A percentile compares a stretch with the other conserved stretches of the same genome.
These are phyloP conservation scores for Luffa acutangula DNA, from an alignment of 306 rosid genomes.

Conservation along the genomic window DNA sequence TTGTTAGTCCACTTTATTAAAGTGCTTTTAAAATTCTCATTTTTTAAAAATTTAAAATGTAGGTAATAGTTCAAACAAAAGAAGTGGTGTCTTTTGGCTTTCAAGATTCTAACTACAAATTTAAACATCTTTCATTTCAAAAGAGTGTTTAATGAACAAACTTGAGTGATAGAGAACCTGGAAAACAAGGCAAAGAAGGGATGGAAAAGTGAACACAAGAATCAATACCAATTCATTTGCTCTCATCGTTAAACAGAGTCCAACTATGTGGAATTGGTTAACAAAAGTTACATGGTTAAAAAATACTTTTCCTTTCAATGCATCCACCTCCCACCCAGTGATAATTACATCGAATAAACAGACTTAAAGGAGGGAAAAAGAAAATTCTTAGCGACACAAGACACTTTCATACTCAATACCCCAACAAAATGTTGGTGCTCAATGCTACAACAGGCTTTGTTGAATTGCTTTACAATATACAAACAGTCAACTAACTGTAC, in stretches of 20 bases:
- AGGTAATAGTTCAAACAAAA: too few species aligned
- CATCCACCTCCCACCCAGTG: neutral
- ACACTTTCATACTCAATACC: neutral
- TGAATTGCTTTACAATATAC: neutral
- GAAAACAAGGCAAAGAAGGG: neutral
- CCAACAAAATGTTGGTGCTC: neutral
- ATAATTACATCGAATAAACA: neutral
- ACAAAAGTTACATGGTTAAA: neutral
- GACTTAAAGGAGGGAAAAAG: neutral
- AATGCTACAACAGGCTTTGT: neutral
- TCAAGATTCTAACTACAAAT: neutral
- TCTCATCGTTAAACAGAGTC: neutral
- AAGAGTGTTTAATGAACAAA: neutral
- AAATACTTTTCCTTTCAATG: neutral
- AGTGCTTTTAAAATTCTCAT: too few species aligned
- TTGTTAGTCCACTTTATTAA: too few species aligned
- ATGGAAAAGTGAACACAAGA: neutral
- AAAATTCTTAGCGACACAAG: neutral
- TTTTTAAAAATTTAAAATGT: too few species aligned
- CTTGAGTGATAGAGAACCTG: neutral
- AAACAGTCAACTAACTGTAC: neutral
- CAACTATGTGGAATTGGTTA: neutral
- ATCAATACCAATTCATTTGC: neutral
- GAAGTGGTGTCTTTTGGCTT: too few species aligned
- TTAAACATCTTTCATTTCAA: neutral